Percentiles rank a stretch among this genome's conserved stretches.
These are phyloP conservation scores for Dactylellina leptospora DNA, from an alignment of 2,329 filamentous ascomycete genomes.

Conservation along the genomic window DNA sequence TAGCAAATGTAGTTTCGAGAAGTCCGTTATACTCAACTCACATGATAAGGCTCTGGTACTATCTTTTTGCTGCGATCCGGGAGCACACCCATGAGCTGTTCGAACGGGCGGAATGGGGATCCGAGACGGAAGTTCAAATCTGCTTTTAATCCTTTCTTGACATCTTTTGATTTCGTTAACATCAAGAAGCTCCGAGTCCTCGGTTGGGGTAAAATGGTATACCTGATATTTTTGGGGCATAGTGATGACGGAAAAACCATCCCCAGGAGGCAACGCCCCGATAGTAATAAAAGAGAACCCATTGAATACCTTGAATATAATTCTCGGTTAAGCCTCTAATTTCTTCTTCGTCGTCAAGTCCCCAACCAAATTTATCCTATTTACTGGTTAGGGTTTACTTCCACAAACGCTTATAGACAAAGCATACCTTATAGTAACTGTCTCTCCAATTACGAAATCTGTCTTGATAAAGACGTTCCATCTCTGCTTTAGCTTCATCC, in stretches of 20 bases:
- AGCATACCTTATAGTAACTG: conserved; percentile 75
- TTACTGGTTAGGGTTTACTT: neutral
- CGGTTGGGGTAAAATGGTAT: conserved; percentile 53
- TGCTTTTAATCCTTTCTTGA: conserved; percentile 84
- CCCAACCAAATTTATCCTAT: conserved; percentile 85
- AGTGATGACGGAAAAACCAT: conserved; percentile 97
- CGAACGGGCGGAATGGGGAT: conserved; percentile 91
- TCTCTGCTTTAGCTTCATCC: conserved; percentile 79
- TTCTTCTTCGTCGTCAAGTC: conserved; percentile 79
- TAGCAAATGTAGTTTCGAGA: neutral
- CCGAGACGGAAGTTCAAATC: conserved; percentile 92
- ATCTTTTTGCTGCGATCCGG: conserved; percentile 98
- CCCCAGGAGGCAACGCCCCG: conserved; percentile 96
- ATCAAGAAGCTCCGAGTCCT: neutral
- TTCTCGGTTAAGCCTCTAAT: conserved; percentile 87
- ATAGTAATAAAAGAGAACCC: conserved; percentile 99
- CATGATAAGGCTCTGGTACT: conserved; percentile 69
- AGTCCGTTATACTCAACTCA: conserved; percentile 5
- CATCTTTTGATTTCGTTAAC: conserved; percentile 68
- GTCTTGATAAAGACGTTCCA: conserved; percentile 84
- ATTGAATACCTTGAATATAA: conserved; percentile 96
- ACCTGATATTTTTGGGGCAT: conserved; percentile 94
- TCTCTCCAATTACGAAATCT: conserved; percentile 95
- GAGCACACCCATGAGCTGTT: conserved; percentile 97
- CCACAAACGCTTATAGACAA: neutral